Base-by-base conservation (phyloP, 2,329 filamentous ascomycete genomes). In the Ophiocordyceps camponoti-saundersi region DNA sequence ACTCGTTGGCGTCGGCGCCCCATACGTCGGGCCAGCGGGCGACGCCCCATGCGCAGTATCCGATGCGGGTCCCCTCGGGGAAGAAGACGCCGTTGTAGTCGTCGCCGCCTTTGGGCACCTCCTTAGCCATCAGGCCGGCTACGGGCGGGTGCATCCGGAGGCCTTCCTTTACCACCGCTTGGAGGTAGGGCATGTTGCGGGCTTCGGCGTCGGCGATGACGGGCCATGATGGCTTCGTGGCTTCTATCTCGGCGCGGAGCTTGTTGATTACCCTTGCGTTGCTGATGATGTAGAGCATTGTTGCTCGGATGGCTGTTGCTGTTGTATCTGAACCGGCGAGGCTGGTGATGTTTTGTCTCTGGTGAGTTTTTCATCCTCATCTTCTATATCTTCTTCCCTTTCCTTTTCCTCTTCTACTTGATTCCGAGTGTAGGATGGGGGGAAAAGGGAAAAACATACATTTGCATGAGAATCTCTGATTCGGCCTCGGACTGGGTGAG, bases 291-390 rank as follows among this genome's bases (percentile, higher is more conserved):
- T 73, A 66, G 21, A 78, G 64, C 47, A 79, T 51, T 1, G 68
- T 73, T 36, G 68, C 62, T 2, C 75, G 68, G 11, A 80, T 66
- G 2, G 67, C 67, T 0, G 71, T 73, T 0, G 76, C 72, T 0
- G 73, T 75, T 3, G 73, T 77, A 49, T 79, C 75, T 0, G 72
- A 73, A 4, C 75, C 76, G 5, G 74, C 75, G 6, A 75, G 61
- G 40, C 66, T 66, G 43, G 16, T 32, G 3, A n/a, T n/a, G n/a
- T n/a, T n/a, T n/a, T n/a, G n/a, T 12, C 42, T 20, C n/a, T 42
- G 41, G 41, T 42, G 41, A 42, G 29, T 12, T n/a, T n/a, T n/a
- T n/a, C 29, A 12, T 12, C 12, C 29, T 30, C 29, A 12, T 30
- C 29, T 30, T 30, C 12, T 30, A 6, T 30, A 6, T 30, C 12